A percentile compares a stretch with the other conserved stretches of the same genome.
phyloP scores from a whole-genome alignment of 495 filamentous ascomycete genomes.

The Trichoderma parareesei region DNA sequence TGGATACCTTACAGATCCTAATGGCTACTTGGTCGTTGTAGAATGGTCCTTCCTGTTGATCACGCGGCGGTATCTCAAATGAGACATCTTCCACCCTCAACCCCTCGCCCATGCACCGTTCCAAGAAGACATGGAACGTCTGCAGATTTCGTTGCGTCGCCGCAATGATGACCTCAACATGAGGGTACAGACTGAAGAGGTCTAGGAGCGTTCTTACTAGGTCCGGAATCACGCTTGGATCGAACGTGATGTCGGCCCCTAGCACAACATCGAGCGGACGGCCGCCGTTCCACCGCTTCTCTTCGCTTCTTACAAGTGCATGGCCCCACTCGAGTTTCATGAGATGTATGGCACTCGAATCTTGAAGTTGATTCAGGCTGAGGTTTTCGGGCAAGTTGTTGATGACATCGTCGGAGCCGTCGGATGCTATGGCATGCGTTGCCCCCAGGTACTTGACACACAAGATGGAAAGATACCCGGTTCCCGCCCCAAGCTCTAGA shows the following conservation, averaged over 20 bases:
- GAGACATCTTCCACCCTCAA: constrained; percentile 28
- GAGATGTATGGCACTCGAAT: constrained; percentile 30
- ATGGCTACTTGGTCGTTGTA: constrained; percentile 37
- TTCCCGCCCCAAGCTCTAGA: constrained; percentile 85
- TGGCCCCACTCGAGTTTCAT: constrained; percentile 56
- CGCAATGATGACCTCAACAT: constrained; percentile 31
- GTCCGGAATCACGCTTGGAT: constrained; percentile 34
- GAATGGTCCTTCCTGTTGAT: constrained; percentile 40
- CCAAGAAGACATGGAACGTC: constrained; percentile 36
- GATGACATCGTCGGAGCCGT: constrained; percentile 69
- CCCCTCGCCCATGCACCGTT: constrained; percentile 23
- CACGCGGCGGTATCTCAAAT: constrained; percentile 25
- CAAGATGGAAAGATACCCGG: constrained; percentile 75
- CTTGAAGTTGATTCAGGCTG: constrained; percentile 55
- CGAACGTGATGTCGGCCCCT: constrained; percentile 46
- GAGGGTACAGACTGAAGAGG: constrained; percentile 28
- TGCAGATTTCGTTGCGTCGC: constrained; percentile 41
- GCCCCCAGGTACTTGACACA: constrained; percentile 68
- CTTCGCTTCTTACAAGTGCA: constrained; percentile 37
- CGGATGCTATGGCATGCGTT: constrained; percentile 60
- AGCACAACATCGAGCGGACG: constrained; percentile 37
- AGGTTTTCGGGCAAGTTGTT: constrained; percentile 59
- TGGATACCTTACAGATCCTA: constrained; percentile 30
- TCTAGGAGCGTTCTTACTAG: constrained; percentile 40
- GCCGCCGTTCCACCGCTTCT: constrained; percentile 35